phyloP scores from a whole-genome alignment of 2,329 filamentous ascomycete genomes.

The Ascosphaera acerosa region DNA sequence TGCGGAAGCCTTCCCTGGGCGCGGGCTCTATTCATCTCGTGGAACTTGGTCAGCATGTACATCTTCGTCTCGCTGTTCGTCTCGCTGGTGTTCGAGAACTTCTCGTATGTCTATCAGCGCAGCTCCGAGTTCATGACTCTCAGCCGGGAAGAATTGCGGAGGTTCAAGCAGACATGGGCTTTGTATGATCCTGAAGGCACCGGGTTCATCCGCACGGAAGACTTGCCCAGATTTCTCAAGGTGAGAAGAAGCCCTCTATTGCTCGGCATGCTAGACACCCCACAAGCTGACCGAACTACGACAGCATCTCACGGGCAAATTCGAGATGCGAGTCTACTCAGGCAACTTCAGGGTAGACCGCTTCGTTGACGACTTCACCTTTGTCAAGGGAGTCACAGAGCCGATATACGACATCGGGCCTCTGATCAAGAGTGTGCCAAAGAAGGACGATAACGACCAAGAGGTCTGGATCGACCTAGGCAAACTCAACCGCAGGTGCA shows the following conservation, averaged over 20 bases:
- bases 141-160: conserved; percentile 75
- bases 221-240: conserved; percentile 66
- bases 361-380: conserved; percentile 63
- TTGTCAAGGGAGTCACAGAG: conserved; percentile 25
- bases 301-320: conserved; percentile 68
- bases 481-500: conserved; percentile 47
- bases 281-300: neutral
- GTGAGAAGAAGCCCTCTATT: conserved; percentile 20
- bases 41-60: conserved; percentile 99
- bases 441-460: neutral
- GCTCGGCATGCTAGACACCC: conserved; percentile 2
- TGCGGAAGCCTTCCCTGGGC: conserved; percentile 85
- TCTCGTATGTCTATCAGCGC: conserved; percentile 95
- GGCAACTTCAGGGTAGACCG: conserved; percentile 66
- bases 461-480: conserved; percentile 29
- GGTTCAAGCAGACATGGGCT: conserved; percentile 97
- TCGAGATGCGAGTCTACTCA: conserved; percentile 92
- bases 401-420: conserved; percentile 22
- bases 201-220: conserved; percentile 73
- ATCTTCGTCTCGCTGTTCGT: conserved; percentile 98
- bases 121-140: conserved; percentile 81
- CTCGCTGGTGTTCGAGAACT: conserved; percentile 96
- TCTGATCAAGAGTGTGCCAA: conserved; percentile 15
- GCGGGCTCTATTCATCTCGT: conserved; percentile 67
- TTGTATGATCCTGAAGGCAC: conserved; percentile 79